Percentiles rank a stretch among this genome's conserved stretches.
Evolutionary conservation across 495 filamentous ascomycete species (phyloP).

Genomic region (Chaetomium fimeti): DNA sequence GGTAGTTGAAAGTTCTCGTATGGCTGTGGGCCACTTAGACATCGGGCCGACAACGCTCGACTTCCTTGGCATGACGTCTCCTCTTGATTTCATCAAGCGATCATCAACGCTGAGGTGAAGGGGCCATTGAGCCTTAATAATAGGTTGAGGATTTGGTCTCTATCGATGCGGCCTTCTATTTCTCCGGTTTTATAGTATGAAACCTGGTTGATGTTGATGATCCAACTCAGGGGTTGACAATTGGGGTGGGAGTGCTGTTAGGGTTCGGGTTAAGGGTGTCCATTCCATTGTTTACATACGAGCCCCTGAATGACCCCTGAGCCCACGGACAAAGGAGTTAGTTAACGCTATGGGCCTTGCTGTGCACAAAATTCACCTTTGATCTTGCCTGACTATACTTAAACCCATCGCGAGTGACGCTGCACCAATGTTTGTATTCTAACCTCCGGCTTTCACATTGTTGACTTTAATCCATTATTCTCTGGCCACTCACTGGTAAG

Average conservation of each 20-base stretch:
- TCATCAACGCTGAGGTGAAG: background rate
- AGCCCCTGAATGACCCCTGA: background rate
- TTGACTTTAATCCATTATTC: too few species aligned
- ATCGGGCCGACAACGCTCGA: background rate
- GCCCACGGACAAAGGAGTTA: too few species aligned
- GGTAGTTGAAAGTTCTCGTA: conserved; percentile 4
- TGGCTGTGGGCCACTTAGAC: background rate
- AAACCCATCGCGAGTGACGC: too few species aligned
- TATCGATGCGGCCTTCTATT: background rate
- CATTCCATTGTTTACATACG: background rate
- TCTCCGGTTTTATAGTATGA: too few species aligned
- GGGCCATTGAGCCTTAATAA: background rate
- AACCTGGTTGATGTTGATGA: background rate
- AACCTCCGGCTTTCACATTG: too few species aligned
- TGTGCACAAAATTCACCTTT: too few species aligned
- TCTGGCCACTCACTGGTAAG: too few species aligned
- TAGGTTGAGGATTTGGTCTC: background rate
- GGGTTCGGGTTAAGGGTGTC: background rate
- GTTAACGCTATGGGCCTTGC: too few species aligned
- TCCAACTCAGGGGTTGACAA: background rate
- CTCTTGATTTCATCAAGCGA: too few species aligned
- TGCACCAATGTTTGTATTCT: too few species aligned
- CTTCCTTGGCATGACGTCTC: conserved; percentile 4
- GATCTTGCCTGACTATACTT: too few species aligned
- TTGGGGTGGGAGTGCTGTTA: background rate